Conservation (phyloP, 1,284 basidiomycete species). For the Trichosporon coremiiforme region DNA sequence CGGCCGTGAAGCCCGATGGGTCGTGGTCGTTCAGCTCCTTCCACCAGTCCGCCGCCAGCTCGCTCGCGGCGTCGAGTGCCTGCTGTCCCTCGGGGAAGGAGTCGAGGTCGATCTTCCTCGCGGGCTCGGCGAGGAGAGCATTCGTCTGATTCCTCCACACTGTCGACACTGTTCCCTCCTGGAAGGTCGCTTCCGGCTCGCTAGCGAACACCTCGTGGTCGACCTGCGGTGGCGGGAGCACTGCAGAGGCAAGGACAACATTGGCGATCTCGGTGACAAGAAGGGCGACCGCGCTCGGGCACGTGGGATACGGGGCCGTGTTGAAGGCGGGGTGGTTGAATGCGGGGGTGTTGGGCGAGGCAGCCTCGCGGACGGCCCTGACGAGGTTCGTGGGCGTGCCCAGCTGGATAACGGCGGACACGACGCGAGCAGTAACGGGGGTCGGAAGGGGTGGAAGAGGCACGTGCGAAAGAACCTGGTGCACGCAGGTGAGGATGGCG, state of each 20-base stretch:
- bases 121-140: conserved; percentile 33
- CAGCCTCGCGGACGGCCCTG: conserved; percentile 39
- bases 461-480: conserved; percentile 39
- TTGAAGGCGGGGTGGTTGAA: conserved; percentile 30
- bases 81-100: conserved; percentile 27
- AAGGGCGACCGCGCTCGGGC: conserved; percentile 42
- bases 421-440: conserved; percentile 29
- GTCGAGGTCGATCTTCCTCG: conserved; percentile 25
- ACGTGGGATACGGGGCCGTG: conserved; percentile 41
- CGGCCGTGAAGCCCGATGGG: conserved; percentile 18
- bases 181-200: conserved; percentile 22
- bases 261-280: conserved; percentile 45
- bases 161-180: conserved; percentile 23
- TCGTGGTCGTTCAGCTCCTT: conserved; percentile 39
- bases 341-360: conserved; percentile 27
- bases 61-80: conserved; percentile 34
- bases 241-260: conserved; percentile 41
- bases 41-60: conserved; percentile 46
- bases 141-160: conserved; percentile 38
- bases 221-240: conserved; percentile 33
- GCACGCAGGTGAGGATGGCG: conserved; percentile 41
- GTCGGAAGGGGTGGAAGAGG: conserved; percentile 36
- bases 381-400: conserved; percentile 41
- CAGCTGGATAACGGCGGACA: conserved; percentile 34
- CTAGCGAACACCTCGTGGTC: conserved; percentile 36